These are phyloP conservation scores for Aquilaria sinensis DNA, from an alignment of 345 rosid species.

Conservation along the genomic window DNA sequence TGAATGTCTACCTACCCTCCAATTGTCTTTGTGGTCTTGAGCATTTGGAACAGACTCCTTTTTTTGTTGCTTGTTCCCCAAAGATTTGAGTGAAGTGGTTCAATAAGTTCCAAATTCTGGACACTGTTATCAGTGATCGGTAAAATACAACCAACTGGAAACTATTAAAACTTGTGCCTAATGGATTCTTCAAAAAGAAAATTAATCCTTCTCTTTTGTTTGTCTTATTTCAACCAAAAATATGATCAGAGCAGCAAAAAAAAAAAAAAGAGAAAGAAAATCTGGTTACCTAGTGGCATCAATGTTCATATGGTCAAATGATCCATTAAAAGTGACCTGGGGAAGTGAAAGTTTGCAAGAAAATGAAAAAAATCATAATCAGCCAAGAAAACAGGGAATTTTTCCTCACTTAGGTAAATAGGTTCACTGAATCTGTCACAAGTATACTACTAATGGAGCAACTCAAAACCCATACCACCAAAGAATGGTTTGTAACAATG, in stretches of 20 bases:
- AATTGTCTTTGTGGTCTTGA: conserved; percentile 89
- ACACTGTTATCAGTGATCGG: conserved; percentile 45
- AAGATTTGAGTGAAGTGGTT: conserved; percentile 75
- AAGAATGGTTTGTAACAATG: conserved; percentile 81
- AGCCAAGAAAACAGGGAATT: conserved; percentile 1
- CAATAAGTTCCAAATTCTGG: conserved; percentile 86
- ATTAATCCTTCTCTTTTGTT: no score
- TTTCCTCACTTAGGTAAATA: no score
- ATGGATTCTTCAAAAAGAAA: no score
- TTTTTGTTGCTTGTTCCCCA: conserved; percentile 91
- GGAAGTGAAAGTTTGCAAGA: conserved; percentile 2
- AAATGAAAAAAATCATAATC: conserved; percentile 9
- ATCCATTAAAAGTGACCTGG: conserved; percentile 95
- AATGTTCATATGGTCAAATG: conserved; percentile 93
- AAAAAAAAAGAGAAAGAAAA: conserved; percentile 3
- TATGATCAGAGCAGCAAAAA: no score
- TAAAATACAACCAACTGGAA: no score
- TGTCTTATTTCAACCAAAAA: no score
- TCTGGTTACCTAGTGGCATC: conserved; percentile 79
- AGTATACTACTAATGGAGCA: no score
- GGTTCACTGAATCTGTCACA: no score
- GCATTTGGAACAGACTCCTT: conserved; percentile 90
- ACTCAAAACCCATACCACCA: conserved; percentile 43
- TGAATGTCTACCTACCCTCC: conserved; percentile 62
- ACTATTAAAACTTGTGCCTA: no score